Conservation (phyloP, 2,329 filamentous ascomycete genomes). For the Chaetomium sp. region DNA sequence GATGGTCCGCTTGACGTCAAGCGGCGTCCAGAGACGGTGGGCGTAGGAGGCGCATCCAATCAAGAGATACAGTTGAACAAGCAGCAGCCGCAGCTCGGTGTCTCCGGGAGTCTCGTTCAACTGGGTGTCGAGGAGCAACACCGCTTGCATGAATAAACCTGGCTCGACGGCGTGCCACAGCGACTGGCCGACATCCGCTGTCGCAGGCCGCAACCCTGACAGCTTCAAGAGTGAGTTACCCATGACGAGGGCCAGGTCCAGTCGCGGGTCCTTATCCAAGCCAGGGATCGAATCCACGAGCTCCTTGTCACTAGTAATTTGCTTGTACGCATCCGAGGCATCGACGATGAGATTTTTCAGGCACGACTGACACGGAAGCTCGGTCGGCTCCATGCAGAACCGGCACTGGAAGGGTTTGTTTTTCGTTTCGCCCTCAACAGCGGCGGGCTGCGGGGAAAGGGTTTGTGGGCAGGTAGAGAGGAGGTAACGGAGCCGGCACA, state of each 20-base stretch:
- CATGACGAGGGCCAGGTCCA: slow-evolving; percentile 41
- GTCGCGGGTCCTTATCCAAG: slow-evolving; percentile 40
- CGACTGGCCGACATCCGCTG: slow-evolving; percentile 20
- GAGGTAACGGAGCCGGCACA: slow-evolving; percentile 50
- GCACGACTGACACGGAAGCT: slow-evolving; percentile 31
- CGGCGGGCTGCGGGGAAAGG: slow-evolving; percentile 34
- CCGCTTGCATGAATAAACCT: slow-evolving; percentile 49
- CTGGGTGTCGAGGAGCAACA: slow-evolving; percentile 54
- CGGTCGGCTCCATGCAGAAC: slow-evolving; percentile 32
- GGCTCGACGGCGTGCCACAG: slow-evolving; percentile 36
- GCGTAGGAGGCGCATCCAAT: slow-evolving; percentile 54
- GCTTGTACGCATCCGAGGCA: slow-evolving; percentile 32
- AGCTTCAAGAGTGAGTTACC: slow-evolving; percentile 39
- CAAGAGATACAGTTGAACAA: slow-evolving; percentile 55
- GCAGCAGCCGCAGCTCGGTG: slow-evolving; percentile 50
- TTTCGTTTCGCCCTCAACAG: slow-evolving; percentile 32
- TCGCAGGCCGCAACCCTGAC: slow-evolving; percentile 32
- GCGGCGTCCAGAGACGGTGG: slow-evolving; percentile 51
- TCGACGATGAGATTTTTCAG: slow-evolving; percentile 32
- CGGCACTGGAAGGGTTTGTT: slow-evolving; percentile 31
- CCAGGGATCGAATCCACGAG: slow-evolving; percentile 31
- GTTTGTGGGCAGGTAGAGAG: slow-evolving; percentile 45
- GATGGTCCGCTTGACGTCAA: slow-evolving; percentile 60
- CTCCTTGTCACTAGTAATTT: slow-evolving; percentile 32
- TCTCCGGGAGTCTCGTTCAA: slow-evolving; percentile 50